Base-by-base conservation (phyloP, 2,329 filamentous ascomycete genomes). In the Dactylellina cionopaga region DNA sequence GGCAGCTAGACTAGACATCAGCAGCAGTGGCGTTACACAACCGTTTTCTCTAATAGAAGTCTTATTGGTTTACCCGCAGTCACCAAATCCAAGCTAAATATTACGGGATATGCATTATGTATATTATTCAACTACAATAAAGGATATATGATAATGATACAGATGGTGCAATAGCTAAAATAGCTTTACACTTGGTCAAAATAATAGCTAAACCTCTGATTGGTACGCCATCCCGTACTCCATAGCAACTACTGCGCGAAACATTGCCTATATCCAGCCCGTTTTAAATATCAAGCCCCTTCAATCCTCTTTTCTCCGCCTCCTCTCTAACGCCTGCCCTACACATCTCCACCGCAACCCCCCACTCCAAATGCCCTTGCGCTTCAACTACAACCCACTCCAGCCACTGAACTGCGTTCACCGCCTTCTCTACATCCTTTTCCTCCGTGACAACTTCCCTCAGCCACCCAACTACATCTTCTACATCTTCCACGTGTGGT, bases 401-500 rank as follows among this genome's bases (percentile, higher is more conserved):
- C 33, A 76, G 49, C 91, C 92, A 96, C 75, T 84, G 87, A 10
- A 90, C 85, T 15, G 95, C 80, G 10, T 86, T 85, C 1, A 87
- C 84, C 0, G 87, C 91, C 80, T 96, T 96, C 3, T 85, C 85
- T 81, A 95, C 84, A 78, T 97, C 89, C 66, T 85, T 83, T 80
- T 98, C 95, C 65, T 94, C 89, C 0, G 81, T 72, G 0, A 96
- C 85, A 0, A 98, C 91, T 24, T 85, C 85, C 3, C 79, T 83
- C 27, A 98, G 80, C 79, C 96, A 98, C 77, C 83, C 85, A 59
- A 85, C 86, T 71, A 98, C 83, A 35, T 93, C 88, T 39, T 84
- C 85, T 0, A 94, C 89, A 80, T 99, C 95, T 65, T 90, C 88
- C 0, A 81, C 81, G 80, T 95, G 92, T 1, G 95, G 95, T 0